These are phyloP conservation scores for Silybum marianum DNA, from an alignment of 129 eudicot species.

Conservation along the genomic window DNA sequence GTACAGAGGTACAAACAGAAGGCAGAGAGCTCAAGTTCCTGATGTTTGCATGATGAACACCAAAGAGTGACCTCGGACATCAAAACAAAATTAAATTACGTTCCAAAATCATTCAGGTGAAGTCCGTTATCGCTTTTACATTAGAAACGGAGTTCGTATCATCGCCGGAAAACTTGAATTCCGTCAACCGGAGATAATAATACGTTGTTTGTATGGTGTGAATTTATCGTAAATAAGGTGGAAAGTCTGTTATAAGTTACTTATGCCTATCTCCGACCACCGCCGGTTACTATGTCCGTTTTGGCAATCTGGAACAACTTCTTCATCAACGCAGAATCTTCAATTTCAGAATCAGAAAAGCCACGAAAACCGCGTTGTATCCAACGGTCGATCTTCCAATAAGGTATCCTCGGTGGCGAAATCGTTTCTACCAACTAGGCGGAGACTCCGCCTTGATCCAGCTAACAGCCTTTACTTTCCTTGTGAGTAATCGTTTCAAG, in stretches of 20 bases:
- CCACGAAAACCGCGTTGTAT: constrained; percentile 33
- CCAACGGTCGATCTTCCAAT: constrained; percentile 27
- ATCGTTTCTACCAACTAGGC: constrained; percentile 65
- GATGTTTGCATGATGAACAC: constrained; percentile 31
- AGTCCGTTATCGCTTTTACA: constrained; percentile 17
- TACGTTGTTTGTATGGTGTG: background rate
- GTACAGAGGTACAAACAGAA: constrained; percentile 37
- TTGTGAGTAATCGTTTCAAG: constrained; percentile 46
- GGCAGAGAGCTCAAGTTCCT: constrained; percentile 20
- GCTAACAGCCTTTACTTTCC: constrained; percentile 77
- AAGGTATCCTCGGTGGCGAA: constrained; percentile 61
- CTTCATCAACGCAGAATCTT: constrained; percentile 59
- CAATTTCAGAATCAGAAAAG: constrained; percentile 37
- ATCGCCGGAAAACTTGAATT: constrained; percentile 20
- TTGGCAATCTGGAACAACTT: constrained; percentile 60
- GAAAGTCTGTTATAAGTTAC: background rate
- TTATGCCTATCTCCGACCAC: constrained; percentile 56
- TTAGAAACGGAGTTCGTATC: background rate
- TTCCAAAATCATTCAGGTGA: constrained; percentile 5
- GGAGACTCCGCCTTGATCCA: constrained; percentile 86
- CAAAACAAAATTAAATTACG: constrained; percentile 12
- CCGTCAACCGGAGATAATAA: constrained; percentile 13
- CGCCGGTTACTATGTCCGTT: constrained; percentile 57
- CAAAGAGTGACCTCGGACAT: constrained; percentile 30
- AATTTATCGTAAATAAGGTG: background rate